phyloP scores from a whole-genome alignment of 495 filamentous ascomycete species.

The Penicillium egyptiacum region DNA sequence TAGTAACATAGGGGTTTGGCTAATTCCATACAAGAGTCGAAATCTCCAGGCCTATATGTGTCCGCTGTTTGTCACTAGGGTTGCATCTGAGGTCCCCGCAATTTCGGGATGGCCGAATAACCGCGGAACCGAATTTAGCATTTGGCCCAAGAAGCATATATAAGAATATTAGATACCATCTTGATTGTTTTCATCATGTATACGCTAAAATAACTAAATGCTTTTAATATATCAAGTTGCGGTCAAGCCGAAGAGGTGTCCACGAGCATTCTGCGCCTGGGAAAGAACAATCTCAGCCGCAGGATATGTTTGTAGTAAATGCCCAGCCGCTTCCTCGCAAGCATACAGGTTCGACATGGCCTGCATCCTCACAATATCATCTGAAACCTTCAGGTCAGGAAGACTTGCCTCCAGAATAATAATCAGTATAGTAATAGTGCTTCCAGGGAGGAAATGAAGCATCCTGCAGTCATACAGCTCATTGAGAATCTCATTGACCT shows the following conservation, averaged over 20 bases:
- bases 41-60: neutral
- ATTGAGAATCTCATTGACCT: slow-evolving; percentile 9
- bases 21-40: neutral
- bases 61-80: neutral
- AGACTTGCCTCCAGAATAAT: slow-evolving; percentile 11
- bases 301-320: slow-evolving; percentile 12
- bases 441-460: slow-evolving; percentile 9
- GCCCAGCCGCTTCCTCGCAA: slow-evolving; percentile 10
- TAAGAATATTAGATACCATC: neutral
- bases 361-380: slow-evolving; percentile 8
- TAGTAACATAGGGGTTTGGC: neutral
- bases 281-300: slow-evolving; percentile 14
- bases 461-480: slow-evolving; percentile 11
- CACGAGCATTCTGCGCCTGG: slow-evolving; percentile 9
- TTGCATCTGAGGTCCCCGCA: slow-evolving; percentile 9
- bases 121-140: neutral
- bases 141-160: neutral
- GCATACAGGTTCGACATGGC: slow-evolving; percentile 12
- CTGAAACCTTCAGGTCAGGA: slow-evolving; percentile 8
- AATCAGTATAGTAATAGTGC: slow-evolving; percentile 2
- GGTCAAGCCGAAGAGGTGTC: slow-evolving; percentile 3
- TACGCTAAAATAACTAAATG: neutral
- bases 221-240: neutral
- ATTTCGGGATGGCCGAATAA: neutral
- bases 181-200: neutral